Base-by-base conservation (phyloP, 176 grass and related monocot genomes). In the Oropetium thomaeum region DNA sequence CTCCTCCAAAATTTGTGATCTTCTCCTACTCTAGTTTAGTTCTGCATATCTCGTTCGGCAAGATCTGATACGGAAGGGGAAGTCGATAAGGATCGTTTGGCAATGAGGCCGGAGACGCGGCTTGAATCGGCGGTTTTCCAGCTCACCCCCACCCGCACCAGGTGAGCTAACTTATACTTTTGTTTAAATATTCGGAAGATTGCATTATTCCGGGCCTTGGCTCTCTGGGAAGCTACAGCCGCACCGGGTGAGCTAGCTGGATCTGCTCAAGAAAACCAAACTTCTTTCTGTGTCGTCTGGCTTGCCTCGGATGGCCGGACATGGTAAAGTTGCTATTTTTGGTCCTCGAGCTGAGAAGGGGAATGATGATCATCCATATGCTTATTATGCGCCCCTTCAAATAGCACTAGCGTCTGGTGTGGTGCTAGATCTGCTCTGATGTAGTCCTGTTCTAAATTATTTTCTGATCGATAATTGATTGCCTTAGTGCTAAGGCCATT, bases 91-190 rank as follows among this genome's bases (percentile, higher is more conserved):
- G 54, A 57, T 34, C 40, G 19, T 38, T 43, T 23, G 32, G 82
- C 80, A 57, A 99, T 99, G 96, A 95, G 88, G 83, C 84, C 84
- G 70, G 96, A 99, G 41, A 60, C 73, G 75, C 87, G 87, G 25
- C 89, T 99, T 9, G 92, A 99, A 84, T 95, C 89, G 74, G 96
- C 87, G 20, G 86, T 92, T 22, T 99, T 99, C 83, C 91, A 99
- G 82, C 91, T 99, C 75, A 99, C 96, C 53, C 96, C 96, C 5
- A 99, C 96, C 63, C 89, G 96, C 73, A 99, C 96, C 45, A 99
- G 96, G 93, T 92, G 55, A 74, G 74, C 25, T 67, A 19, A 15
- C 33, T n/a, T n/a, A n/a, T n/a, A n/a, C n/a, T n/a, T n/a, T n/a
- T n/a, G n/a, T n/a, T n/a, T n/a, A n/a, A n/a, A n/a, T n/a, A n/a